phyloP scores from a whole-genome alignment of 2,329 filamentous ascomycete species.

The Parastagonospora nodorum region DNA sequence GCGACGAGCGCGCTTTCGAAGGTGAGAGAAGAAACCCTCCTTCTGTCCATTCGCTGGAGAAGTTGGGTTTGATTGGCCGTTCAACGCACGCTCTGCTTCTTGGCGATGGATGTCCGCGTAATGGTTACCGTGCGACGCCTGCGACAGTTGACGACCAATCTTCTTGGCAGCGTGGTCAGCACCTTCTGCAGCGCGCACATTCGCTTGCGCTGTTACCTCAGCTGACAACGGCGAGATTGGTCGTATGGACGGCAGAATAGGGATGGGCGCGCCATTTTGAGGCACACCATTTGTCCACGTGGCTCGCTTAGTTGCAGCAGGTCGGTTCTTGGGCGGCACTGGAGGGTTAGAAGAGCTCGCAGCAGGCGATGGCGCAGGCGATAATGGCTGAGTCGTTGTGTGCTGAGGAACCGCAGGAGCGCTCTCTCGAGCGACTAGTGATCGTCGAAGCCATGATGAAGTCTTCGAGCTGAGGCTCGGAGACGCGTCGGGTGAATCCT shows the following conservation, averaged over 20 bases:
- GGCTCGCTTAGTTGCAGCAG: slow-evolving; percentile 75
- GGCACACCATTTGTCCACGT: slow-evolving; percentile 86
- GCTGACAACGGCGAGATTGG: slow-evolving; percentile 97
- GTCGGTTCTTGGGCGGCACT: slow-evolving; percentile 57
- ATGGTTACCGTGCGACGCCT: slow-evolving; percentile 90
- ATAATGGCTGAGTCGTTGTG: slow-evolving; percentile 47
- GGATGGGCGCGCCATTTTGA: slow-evolving; percentile 84
- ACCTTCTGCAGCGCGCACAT: slow-evolving; percentile 60
- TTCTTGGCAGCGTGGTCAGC: slow-evolving; percentile 81
- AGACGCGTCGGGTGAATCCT: slow-evolving; percentile 60
- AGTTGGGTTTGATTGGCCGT: slow-evolving; percentile 74
- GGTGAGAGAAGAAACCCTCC: slow-evolving; percentile 97
- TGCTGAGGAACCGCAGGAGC: slow-evolving; percentile 63
- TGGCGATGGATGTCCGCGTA: slow-evolving; percentile 88
- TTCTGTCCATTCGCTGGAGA: slow-evolving; percentile 82
- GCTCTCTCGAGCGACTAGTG: slow-evolving; percentile 79
- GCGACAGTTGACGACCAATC: slow-evolving; percentile 90
- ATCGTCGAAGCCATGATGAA: slow-evolving; percentile 92
- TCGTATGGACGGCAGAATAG: slow-evolving; percentile 90
- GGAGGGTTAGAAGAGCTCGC: slow-evolving; percentile 51
- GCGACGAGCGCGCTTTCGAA: slow-evolving; percentile 88
- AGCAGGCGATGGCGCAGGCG: slow-evolving; percentile 50
- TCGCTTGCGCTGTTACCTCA: slow-evolving; percentile 86
- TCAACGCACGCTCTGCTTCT: slow-evolving; percentile 88
- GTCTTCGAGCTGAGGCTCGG: slow-evolving; percentile 75